Conservation (phyloP, 2,329 filamentous ascomycete species). For the Exophiala xenobiotica region DNA sequence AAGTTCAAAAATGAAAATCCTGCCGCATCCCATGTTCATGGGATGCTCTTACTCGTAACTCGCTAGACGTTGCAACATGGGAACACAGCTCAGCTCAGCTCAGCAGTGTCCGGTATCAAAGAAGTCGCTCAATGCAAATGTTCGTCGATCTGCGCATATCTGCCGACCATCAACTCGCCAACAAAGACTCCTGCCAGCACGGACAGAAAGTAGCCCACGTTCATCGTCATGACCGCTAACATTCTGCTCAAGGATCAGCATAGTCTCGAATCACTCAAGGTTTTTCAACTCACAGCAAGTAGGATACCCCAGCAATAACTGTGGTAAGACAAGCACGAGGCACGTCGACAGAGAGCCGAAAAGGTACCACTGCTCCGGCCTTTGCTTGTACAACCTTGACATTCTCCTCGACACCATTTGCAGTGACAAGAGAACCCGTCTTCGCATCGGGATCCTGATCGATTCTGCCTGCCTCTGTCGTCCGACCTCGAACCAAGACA, state of each 20-base stretch:
- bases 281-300: slow-evolving; percentile 70
- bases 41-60: too few species aligned
- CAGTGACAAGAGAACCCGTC: slow-evolving; percentile 64
- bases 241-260: slow-evolving; percentile 59
- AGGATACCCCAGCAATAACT: slow-evolving; percentile 72
- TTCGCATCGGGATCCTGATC: slow-evolving; percentile 62
- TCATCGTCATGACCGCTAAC: slow-evolving; percentile 88
- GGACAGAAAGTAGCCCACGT: slow-evolving; percentile 80
- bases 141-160: slow-evolving; percentile 58
- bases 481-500: slow-evolving; percentile 67
- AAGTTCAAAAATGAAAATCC: too few species aligned
- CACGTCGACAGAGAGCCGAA: slow-evolving; percentile 78
- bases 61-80: too few species aligned
- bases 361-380: slow-evolving; percentile 59
- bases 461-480: slow-evolving; percentile 59
- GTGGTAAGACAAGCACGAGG: slow-evolving; percentile 70
- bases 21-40: too few species aligned
- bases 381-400: slow-evolving; percentile 68
- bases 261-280: background rate
- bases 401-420: slow-evolving; percentile 77
- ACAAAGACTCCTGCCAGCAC: slow-evolving; percentile 77
- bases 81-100: too few species aligned
- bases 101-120: background rate
- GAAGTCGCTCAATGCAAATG: slow-evolving; percentile 40
- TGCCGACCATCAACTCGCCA: slow-evolving; percentile 78